Percentiles rank a stretch among this genome's conserved stretches.
phyloP scores from a whole-genome alignment of 1,284 basidiomycete species.

The Wolfiporia cocos region DNA sequence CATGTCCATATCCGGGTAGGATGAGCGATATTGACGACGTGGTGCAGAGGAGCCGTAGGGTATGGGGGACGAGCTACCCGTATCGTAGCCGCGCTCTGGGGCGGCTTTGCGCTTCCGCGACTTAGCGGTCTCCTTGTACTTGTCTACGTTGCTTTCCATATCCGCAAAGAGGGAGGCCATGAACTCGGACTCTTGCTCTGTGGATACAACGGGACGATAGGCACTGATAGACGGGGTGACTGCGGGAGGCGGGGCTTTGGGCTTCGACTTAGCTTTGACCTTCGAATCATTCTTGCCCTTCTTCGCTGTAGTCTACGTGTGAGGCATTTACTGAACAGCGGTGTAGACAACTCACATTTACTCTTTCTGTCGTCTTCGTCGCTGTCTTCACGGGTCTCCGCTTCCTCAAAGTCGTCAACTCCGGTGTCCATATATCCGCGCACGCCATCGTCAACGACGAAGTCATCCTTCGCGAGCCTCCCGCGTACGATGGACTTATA shows the following conservation, averaged over 20 bases:
- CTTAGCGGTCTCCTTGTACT: constrained; percentile 24
- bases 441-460: constrained; percentile 92
- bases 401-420: constrained; percentile 84
- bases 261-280: constrained; percentile 34
- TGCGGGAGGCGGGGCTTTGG: constrained; percentile 43
- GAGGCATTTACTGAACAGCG: not conserved
- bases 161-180: constrained; percentile 73
- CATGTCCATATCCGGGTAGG: constrained; percentile 29
- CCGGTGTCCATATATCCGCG: constrained; percentile 95
- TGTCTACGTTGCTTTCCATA: constrained; percentile 47
- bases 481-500: constrained; percentile 85
- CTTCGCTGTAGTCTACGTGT: constrained; percentile 24
- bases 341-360: constrained; percentile 32
- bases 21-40: constrained; percentile 17
- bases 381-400: constrained; percentile 41
- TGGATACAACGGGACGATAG: constrained; percentile 71
- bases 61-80: constrained; percentile 22
- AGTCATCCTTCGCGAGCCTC: constrained; percentile 88
- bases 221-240: constrained; percentile 60
- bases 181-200: constrained; percentile 80
- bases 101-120: constrained; percentile 74
- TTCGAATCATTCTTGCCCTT: constrained; percentile 36
- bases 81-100: constrained; percentile 39
- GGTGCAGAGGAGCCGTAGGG: constrained; percentile 13
- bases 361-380: constrained; percentile 23